Base-by-base conservation (phyloP, 768 basidiomycete species). In the Baorangia bicolor region DNA sequence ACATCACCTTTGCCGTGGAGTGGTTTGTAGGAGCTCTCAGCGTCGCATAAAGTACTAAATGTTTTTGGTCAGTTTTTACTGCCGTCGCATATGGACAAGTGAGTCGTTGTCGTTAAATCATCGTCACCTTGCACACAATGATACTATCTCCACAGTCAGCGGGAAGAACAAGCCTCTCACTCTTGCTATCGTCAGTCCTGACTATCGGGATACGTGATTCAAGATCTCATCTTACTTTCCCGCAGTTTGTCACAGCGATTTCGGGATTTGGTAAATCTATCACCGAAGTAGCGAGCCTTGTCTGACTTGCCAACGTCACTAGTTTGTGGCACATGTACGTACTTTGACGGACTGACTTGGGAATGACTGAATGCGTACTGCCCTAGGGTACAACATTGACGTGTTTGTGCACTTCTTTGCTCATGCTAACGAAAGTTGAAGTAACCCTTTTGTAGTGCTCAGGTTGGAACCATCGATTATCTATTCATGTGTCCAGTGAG, bases 71-170 rank as follows among this genome's bases (percentile, higher is more conserved):
- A 63, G 62, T 25, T 63, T 63, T 38, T 63, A 63, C 31, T 62
- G 56, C 18, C 30, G 12, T 47, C 61, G 60, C 2, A 35, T 55
- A 49, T 63, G 61, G 61, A 55, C 44, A 9, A 59, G 61, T 63
- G 25, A 47, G 60, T 50, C 23, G 4, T 30, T 37, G 4, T 18
- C 5, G 3, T 35, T 14, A 16, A 18, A 23, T 28, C 37, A 23
- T 28, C 37, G 1, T 14, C 12, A 4, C 12, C 11, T 35, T 14
- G 5, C 42, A 12, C 4, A 14, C 4, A 31, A 0, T 49, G 4
- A 42, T 18, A n/a, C n/a, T n/a, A 8, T 27, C 21, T 40, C 16
- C 16, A n/a, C 20, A 64, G 63, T 64, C 16, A 63, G 62, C 14
- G 58, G 50, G 28, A 60, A 54, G 10, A 64, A 64, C 16, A 64